These are phyloP conservation scores for Volvox reticuliferus DNA, from an alignment of 139 green algal species.

Conservation along the genomic window DNA sequence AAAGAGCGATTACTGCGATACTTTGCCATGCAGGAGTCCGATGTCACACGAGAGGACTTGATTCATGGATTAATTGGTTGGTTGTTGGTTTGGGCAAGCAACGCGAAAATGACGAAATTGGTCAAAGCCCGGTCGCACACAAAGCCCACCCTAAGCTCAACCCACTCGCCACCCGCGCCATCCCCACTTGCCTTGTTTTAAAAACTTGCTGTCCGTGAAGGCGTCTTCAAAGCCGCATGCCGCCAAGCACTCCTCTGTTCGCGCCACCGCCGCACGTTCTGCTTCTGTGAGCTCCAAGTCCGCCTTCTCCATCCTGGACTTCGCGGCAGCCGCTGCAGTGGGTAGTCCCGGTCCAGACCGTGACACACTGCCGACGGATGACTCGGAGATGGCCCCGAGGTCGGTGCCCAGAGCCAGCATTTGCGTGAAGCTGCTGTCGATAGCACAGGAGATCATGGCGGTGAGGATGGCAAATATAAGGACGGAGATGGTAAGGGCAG, in stretches of 20 bases:
- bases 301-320: neutral
- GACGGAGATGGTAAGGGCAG: neutral
- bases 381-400: neutral
- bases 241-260: slow-evolving; percentile 44
- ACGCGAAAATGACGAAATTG: too few species aligned
- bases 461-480: neutral
- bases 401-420: neutral
- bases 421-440: slow-evolving; percentile 15
- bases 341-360: neutral
- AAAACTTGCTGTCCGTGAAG: slow-evolving; percentile 91
- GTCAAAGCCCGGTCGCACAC: neutral
- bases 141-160: neutral
- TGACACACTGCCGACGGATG: neutral
- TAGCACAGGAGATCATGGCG: neutral
- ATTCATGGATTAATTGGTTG: too few species aligned
- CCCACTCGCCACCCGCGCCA: neutral
- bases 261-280: slow-evolving; percentile 16
- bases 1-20: too few species aligned
- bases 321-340: neutral
- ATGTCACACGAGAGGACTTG: too few species aligned
- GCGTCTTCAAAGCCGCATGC: slow-evolving; percentile 87
- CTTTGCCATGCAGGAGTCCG: too few species aligned
- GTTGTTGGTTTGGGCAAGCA: too few species aligned
- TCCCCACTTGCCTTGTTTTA: slow-evolving; percentile 64
- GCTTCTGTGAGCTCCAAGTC: neutral